Conservation (phyloP, 2,329 filamentous ascomycete genomes). For the Aspergillus sojae region DNA sequence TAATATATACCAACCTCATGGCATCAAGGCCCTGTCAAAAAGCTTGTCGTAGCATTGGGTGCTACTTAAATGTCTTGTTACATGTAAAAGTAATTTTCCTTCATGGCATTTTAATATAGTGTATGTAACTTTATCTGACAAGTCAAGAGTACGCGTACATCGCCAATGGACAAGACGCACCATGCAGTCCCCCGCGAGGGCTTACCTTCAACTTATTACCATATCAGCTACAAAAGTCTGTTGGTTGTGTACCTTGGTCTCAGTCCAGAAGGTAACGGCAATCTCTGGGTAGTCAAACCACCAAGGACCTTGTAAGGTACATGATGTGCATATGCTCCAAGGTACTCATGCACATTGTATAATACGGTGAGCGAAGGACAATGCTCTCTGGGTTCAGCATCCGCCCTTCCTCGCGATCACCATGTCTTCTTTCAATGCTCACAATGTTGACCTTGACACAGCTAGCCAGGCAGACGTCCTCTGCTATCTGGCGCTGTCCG, state of each 20-base stretch:
- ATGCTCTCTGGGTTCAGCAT: not conserved
- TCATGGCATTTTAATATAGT: too few species aligned
- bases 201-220: not conserved
- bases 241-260: not conserved
- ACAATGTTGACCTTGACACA: conserved; percentile 48
- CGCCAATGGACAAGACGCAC: too few species aligned
- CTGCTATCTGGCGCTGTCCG: conserved; percentile 52
- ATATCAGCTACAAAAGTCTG: not conserved
- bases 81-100: not conserved
- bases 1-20: not conserved
- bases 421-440: conserved; percentile 39
- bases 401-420: not conserved
- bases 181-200: not conserved
- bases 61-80: too few species aligned
- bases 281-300: not conserved
- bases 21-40: not conserved
- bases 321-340: not conserved
- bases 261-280: not conserved
- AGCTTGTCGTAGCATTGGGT: not conserved
- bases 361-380: not conserved
- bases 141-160: not conserved
- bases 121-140: not conserved
- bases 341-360: not conserved
- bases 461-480: conserved; percentile 49
- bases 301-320: not conserved